phyloP scores from a whole-genome alignment of 1,284 basidiomycete genomes.

The Ustilago nuda region DNA sequence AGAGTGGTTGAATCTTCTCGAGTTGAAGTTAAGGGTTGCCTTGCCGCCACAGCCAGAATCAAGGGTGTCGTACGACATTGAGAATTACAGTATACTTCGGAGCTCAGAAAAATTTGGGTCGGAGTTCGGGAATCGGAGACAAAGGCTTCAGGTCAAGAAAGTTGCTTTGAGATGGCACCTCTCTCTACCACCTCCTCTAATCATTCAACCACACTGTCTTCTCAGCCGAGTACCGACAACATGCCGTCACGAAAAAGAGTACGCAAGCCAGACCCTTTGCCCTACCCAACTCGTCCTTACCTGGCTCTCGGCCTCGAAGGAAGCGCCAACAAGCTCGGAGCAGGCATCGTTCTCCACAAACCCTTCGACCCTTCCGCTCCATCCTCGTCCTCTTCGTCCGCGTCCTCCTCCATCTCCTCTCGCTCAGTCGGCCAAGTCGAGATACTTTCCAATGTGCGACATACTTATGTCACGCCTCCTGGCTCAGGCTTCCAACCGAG shows the following conservation, averaged over 20 bases:
- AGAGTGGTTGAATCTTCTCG: not conserved
- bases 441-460: slow-evolving; percentile 76
- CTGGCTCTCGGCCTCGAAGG: slow-evolving; percentile 66
- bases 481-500: slow-evolving; percentile 96
- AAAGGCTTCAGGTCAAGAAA: not conserved
- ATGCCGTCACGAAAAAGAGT: slow-evolving; percentile 39
- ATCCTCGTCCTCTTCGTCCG: slow-evolving; percentile 28
- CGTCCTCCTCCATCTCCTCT: slow-evolving; percentile 73
- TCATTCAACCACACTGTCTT: not conserved
- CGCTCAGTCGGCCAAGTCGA: slow-evolving; percentile 75
- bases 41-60: slow-evolving; percentile 5
- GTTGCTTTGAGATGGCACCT: not conserved
- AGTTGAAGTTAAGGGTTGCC: not conserved
- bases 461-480: slow-evolving; percentile 97
- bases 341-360: slow-evolving; percentile 88
- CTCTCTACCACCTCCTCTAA: not conserved
- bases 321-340: slow-evolving; percentile 94
- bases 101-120: slow-evolving; percentile 31
- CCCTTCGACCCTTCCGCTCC: slow-evolving; percentile 73
- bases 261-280: slow-evolving; percentile 52
- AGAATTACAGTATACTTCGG: not conserved
- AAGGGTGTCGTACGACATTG: not conserved
- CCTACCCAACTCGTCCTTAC: slow-evolving; percentile 51
- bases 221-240: not conserved
- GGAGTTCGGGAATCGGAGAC: slow-evolving; percentile 31